Evolutionary conservation across 1,284 basidiomycete genomes (phyloP).

Genomic region (Pseudozyma thailandica): DNA sequence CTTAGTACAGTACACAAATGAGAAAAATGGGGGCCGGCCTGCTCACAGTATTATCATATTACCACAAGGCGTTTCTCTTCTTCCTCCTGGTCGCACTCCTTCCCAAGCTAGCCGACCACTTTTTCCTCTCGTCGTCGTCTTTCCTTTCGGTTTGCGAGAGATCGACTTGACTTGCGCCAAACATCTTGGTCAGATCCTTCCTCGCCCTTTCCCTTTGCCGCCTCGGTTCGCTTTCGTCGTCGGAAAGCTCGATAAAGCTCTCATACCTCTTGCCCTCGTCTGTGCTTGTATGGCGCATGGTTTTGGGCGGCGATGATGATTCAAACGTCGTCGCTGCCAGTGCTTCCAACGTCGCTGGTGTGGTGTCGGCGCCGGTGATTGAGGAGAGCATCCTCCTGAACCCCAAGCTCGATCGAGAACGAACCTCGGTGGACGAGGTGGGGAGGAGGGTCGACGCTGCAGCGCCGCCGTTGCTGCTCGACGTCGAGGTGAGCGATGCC

Average conservation of each 20-base stretch:
- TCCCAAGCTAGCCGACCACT: neutral
- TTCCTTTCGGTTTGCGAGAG: constrained; percentile 7
- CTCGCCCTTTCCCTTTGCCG: neutral
- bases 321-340: constrained; percentile 27
- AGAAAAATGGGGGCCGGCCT: no score
- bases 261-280: constrained; percentile 2
- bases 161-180: constrained; percentile 27
- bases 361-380: constrained; percentile 2
- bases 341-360: constrained; percentile 10
- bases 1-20: no score
- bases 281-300: neutral
- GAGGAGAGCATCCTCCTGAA: constrained; percentile 26
- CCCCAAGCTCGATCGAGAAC: constrained; percentile 21
- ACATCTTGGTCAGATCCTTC: constrained; percentile 43
- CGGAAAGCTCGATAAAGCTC: constrained; percentile 28
- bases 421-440: no score
- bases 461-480: neutral
- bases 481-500: constrained; percentile 4
- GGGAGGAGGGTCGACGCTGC: neutral
- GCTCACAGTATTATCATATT: no score
- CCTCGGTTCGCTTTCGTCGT: constrained; percentile 1
- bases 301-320: neutral
- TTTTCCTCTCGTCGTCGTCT: neutral
- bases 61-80: no score
- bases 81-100: constrained; percentile 19